These are phyloP conservation scores for Lactarius indigo DNA, from an alignment of 768 basidiomycete genomes.

Conservation along the genomic window DNA sequence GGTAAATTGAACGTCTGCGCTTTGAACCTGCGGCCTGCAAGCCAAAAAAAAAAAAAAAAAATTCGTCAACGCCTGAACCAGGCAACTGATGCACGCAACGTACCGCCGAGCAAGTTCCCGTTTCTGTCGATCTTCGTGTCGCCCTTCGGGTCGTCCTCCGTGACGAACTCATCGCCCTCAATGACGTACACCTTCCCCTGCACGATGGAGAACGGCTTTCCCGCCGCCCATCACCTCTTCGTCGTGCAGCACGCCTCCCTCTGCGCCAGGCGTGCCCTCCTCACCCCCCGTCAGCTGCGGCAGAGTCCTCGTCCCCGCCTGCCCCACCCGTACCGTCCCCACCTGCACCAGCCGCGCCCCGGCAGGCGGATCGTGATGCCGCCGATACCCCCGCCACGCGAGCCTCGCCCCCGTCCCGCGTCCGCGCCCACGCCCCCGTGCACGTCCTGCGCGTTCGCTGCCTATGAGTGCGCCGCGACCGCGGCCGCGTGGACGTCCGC, in stretches of 20 bases:
- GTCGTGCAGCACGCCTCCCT: slow-evolving; percentile 29
- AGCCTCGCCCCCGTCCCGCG: slow-evolving; percentile 31
- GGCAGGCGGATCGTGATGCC: slow-evolving; percentile 29
- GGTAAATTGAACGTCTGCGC: slow-evolving; percentile 85
- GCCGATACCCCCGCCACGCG: slow-evolving; percentile 13
- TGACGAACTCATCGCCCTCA: slow-evolving; percentile 85
- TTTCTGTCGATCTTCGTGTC: slow-evolving; percentile 87
- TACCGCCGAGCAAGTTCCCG: slow-evolving; percentile 84
- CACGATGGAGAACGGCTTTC: slow-evolving; percentile 71
- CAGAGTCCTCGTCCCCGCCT: slow-evolving; percentile 29
- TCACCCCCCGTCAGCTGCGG: slow-evolving; percentile 24
- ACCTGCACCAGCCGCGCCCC: slow-evolving; percentile 33
- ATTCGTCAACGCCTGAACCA: slow-evolving; percentile 1
- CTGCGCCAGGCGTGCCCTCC: slow-evolving; percentile 36
- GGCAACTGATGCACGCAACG: background rate
- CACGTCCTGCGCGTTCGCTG: slow-evolving; percentile 29
- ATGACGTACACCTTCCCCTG: slow-evolving; percentile 73
- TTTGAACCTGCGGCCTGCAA: slow-evolving; percentile 80
- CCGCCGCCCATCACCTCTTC: slow-evolving; percentile 39
- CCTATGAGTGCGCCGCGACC: slow-evolving; percentile 28
- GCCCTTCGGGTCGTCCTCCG: slow-evolving; percentile 80
- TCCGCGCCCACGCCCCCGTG: slow-evolving; percentile 33
- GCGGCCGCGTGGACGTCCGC: slow-evolving; percentile 31
- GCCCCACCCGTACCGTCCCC: slow-evolving; percentile 31
- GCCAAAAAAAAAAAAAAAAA: background rate